Percentiles rank a stretch among this genome's conserved stretches.
Evolutionary conservation across 2,329 filamentous ascomycete genomes (phyloP).

Genomic region (Fusarium concolor): DNA sequence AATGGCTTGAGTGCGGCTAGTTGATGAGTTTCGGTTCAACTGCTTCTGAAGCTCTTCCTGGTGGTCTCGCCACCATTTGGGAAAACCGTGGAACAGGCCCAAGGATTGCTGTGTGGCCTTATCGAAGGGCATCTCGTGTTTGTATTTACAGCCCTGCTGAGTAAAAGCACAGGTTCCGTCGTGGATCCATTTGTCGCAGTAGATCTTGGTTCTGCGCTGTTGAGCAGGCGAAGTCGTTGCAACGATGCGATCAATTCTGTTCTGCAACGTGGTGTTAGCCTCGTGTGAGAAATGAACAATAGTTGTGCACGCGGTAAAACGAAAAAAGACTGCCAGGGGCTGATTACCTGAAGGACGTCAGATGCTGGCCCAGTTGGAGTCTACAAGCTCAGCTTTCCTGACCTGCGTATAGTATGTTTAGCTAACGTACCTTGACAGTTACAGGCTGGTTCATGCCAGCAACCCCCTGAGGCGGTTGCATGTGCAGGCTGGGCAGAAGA

Average conservation of each 20-base stretch:
- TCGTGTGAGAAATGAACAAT: neutral
- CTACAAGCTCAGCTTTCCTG: constrained; percentile 48
- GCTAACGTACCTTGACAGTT: constrained; percentile 54
- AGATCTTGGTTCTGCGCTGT: constrained; percentile 71
- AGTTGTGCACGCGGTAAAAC: neutral
- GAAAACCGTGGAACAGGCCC: constrained; percentile 76
- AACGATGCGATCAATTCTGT: constrained; percentile 52
- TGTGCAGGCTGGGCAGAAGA: constrained; percentile 58
- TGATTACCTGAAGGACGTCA: constrained; percentile 52
- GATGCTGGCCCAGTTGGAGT: constrained; percentile 38
- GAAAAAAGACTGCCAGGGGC: neutral
- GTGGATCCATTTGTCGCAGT: constrained; percentile 91
- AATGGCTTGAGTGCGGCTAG: neutral
- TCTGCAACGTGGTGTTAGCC: constrained; percentile 39
- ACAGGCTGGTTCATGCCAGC: constrained; percentile 54
- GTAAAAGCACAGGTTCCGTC: constrained; percentile 86
- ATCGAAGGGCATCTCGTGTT: constrained; percentile 88
- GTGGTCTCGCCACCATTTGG: constrained; percentile 69
- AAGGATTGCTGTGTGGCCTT: constrained; percentile 72
- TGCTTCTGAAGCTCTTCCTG: constrained; percentile 58
- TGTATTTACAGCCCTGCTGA: constrained; percentile 88
- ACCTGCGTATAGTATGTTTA: constrained; percentile 6
- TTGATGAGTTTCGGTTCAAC: constrained; percentile 8
- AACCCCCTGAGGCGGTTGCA: constrained; percentile 52
- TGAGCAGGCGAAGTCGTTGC: constrained; percentile 50